Conservation (phyloP, 1,284 basidiomycete genomes). For the Stereum hirsutum region DNA sequence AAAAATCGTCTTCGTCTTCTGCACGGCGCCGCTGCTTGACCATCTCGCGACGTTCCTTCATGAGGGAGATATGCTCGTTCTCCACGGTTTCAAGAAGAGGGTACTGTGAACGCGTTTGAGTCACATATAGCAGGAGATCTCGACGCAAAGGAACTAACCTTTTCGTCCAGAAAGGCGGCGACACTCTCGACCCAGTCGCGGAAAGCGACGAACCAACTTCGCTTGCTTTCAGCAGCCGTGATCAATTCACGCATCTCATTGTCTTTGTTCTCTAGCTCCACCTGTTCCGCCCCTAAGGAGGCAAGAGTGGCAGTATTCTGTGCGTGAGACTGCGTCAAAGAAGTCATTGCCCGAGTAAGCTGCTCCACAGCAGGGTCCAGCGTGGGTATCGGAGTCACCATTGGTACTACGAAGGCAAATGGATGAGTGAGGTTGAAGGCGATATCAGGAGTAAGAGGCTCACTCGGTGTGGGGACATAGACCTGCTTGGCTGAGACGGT, state of each 20-base stretch:
- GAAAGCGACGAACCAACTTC: slow-evolving; percentile 83
- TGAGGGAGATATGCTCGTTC: slow-evolving; percentile 64
- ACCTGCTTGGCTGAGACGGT: slow-evolving; percentile 32
- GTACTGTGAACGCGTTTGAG: slow-evolving; percentile 62
- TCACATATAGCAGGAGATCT: slow-evolving; percentile 3
- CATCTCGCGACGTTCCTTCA: slow-evolving; percentile 71
- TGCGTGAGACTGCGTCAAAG: slow-evolving; percentile 63
- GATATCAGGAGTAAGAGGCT: slow-evolving; percentile 15
- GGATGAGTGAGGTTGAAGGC: neutral
- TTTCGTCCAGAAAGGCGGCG: slow-evolving; percentile 86
- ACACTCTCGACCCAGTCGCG: slow-evolving; percentile 83
- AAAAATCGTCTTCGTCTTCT: slow-evolving; percentile 81
- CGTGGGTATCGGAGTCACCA: slow-evolving; percentile 46
- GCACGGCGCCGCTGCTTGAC: slow-evolving; percentile 51
- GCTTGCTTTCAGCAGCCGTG: slow-evolving; percentile 69
- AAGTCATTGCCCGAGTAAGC: slow-evolving; percentile 53
- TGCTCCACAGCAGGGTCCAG: slow-evolving; percentile 49
- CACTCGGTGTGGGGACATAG: slow-evolving; percentile 76
- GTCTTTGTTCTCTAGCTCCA: slow-evolving; percentile 68
- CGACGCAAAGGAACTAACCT: slow-evolving; percentile 38
- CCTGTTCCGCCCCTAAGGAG: slow-evolving; percentile 59
- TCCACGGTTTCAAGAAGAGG: slow-evolving; percentile 83
- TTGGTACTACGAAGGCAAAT: slow-evolving; percentile 50
- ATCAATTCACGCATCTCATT: slow-evolving; percentile 76
- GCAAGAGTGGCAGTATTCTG: slow-evolving; percentile 54